Percentiles rank a stretch among this genome's conserved stretches.
Evolutionary conservation across 176 grass and related monocot genomes (phyloP).

Genomic region (Musa acuminata): DNA sequence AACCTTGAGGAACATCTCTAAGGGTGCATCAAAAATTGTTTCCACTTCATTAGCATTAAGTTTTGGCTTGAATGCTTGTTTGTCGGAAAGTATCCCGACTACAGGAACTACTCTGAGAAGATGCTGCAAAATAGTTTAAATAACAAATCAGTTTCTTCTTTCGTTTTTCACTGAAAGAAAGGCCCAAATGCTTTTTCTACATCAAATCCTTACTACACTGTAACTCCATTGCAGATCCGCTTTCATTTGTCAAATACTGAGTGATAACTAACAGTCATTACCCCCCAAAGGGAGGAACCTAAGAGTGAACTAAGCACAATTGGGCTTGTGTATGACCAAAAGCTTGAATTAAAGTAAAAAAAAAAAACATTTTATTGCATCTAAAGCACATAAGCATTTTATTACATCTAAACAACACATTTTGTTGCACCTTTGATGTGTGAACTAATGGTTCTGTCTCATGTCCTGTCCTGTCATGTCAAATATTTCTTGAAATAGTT

Average conservation of each 20-base stretch:
- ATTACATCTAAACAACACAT: neutral
- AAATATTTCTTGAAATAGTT: neutral
- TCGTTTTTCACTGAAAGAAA: neutral
- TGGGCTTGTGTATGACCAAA: neutral
- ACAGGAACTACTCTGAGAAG: conserved; percentile 65
- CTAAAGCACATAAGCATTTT: neutral
- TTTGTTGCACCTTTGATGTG: neutral
- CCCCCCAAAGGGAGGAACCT: too few species aligned
- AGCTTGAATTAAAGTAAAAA: neutral
- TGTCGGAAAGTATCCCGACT: conserved; percentile 45
- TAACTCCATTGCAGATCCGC: too few species aligned
- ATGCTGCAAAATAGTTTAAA: conserved; percentile 36
- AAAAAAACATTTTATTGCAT: neutral
- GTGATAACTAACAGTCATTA: too few species aligned
- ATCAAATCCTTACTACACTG: neutral
- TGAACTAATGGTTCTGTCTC: neutral
- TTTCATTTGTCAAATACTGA: too few species aligned
- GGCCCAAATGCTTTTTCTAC: neutral
- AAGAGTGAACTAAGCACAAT: neutral
- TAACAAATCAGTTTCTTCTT: neutral
- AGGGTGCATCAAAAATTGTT: conserved; percentile 44
- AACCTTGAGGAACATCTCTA: conserved; percentile 79
- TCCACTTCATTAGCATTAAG: conserved; percentile 49
- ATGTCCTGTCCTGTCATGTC: neutral
- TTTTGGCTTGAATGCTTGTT: conserved; percentile 37